These are phyloP conservation scores for Tulasnella sp. DNA, from an alignment of 768 basidiomycete genomes.

Conservation along the genomic window DNA sequence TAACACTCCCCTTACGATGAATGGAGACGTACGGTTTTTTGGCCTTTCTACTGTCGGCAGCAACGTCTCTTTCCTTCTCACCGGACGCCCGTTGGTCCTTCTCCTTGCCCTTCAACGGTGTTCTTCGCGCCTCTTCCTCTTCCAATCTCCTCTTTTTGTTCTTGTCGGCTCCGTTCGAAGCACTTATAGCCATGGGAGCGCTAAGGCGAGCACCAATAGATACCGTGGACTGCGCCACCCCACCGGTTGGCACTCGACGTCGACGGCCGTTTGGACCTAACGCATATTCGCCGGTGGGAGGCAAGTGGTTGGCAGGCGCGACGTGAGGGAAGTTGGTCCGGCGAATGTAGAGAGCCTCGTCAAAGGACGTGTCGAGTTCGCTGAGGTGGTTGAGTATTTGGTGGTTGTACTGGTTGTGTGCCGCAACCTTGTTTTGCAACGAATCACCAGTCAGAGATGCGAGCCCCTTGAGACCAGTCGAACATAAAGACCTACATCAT, in stretches of 20 bases:
- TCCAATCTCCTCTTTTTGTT: slow-evolving; percentile 17
- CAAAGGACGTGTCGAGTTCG: slow-evolving; percentile 7
- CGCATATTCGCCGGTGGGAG: slow-evolving; percentile 17
- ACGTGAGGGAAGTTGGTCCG: slow-evolving; percentile 23
- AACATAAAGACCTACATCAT: slow-evolving; percentile 57
- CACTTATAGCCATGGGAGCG: slow-evolving; percentile 8
- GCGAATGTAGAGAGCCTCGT: slow-evolving; percentile 9
- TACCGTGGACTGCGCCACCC: background rate
- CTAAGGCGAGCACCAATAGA: background rate
- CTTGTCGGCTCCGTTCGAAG: background rate
- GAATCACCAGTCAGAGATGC: background rate
- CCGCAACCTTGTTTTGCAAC: slow-evolving; percentile 21
- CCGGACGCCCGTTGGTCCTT: background rate
- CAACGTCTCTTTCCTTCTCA: slow-evolving; percentile 5
- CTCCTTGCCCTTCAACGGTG: slow-evolving; percentile 16
- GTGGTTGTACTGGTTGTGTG: slow-evolving; percentile 19
- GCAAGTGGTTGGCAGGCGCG: slow-evolving; percentile 20
- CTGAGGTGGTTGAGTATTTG: slow-evolving; percentile 8
- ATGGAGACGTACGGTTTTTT: slow-evolving; percentile 12
- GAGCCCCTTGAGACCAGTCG: background rate
- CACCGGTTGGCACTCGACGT: slow-evolving; percentile 11
- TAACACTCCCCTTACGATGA: background rate
- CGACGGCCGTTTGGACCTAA: slow-evolving; percentile 9
- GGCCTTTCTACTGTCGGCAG: background rate
- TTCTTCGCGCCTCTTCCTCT: slow-evolving; percentile 17